Evolutionary conservation across 2,329 filamentous ascomycete genomes (phyloP).

Genomic region (Madurella fahalii): DNA sequence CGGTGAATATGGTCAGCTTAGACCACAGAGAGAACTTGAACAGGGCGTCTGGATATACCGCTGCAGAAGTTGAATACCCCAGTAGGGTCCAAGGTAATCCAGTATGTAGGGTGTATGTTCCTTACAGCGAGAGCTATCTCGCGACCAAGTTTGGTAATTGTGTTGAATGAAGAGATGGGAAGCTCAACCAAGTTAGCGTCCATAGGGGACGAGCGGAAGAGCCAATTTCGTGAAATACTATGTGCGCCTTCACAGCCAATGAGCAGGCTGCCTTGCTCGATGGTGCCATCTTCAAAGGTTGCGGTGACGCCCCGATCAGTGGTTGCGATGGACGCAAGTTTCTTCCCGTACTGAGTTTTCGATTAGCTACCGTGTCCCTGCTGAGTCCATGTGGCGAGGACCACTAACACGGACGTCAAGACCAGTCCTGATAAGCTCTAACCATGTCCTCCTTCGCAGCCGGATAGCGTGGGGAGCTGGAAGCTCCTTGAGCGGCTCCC

Average conservation of each 20-base stretch:
- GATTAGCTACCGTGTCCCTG: background rate
- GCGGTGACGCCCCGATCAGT: constrained; percentile 3
- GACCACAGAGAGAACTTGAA: background rate
- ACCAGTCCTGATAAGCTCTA: constrained; percentile 26
- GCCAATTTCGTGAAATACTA: constrained; percentile 13
- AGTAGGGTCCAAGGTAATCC: constrained; percentile 5
- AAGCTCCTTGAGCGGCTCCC: constrained; percentile 25
- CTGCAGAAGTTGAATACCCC: constrained; percentile 24
- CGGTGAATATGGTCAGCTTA: background rate
- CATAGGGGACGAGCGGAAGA: constrained; percentile 10
- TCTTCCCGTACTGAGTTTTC: constrained; percentile 24
- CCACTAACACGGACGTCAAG: constrained; percentile 28
- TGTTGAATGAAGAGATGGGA: constrained; percentile 8
- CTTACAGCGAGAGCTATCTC: background rate
- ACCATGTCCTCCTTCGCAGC: constrained; percentile 27
- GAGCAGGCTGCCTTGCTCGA: constrained; percentile 12
- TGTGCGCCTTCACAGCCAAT: constrained; percentile 21
- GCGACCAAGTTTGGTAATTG: constrained; percentile 9
- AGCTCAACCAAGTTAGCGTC: constrained; percentile 4
- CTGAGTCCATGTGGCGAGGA: background rate
- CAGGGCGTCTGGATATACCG: constrained; percentile 12
- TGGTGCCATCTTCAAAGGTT: constrained; percentile 15
- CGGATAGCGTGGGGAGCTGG: constrained; percentile 29
- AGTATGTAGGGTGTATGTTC: constrained; percentile 5
- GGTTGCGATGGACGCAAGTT: constrained; percentile 18